These are phyloP conservation scores for Dalbergia cultrata DNA, from an alignment of 306 rosid species.

Conservation along the genomic window DNA sequence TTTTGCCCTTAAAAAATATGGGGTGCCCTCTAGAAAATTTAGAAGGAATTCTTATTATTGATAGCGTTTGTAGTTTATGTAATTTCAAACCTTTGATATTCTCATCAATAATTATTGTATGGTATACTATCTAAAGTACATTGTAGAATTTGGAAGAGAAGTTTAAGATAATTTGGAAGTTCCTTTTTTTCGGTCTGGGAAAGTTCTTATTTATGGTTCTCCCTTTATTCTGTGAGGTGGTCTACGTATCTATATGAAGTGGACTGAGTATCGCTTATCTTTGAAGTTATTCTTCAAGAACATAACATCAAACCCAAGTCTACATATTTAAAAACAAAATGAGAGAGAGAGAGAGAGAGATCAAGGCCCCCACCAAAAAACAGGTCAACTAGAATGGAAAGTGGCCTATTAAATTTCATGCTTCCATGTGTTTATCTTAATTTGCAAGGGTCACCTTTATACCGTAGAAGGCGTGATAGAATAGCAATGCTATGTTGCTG, in stretches of 20 bases:
- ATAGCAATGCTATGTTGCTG: background rate
- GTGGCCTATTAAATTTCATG: background rate
- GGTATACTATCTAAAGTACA: background rate
- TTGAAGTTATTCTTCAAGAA: conserved; percentile 1
- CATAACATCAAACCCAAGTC: background rate
- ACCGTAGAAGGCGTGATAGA: conserved; percentile 8
- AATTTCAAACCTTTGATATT: background rate
- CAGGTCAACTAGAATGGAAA: background rate
- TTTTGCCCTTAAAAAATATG: background rate
- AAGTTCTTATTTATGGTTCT: background rate
- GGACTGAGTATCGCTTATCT: conserved; percentile 1
- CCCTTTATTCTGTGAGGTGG: background rate
- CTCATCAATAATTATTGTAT: background rate
- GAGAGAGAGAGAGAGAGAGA: too few relatives aligned
- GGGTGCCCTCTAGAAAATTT: background rate
- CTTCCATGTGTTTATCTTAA: conserved; percentile 14
- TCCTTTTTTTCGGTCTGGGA: too few relatives aligned
- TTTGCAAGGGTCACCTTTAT: background rate
- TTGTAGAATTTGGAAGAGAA: background rate
- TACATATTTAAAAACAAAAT: too few relatives aligned
- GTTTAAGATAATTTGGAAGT: background rate
- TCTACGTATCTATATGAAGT: conserved; percentile 3
- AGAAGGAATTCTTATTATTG: too few relatives aligned
- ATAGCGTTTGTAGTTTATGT: background rate
- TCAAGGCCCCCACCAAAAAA: background rate